Base-by-base conservation (phyloP, 2,329 filamentous ascomycete genomes). In the Colletotrichum scovillei region DNA sequence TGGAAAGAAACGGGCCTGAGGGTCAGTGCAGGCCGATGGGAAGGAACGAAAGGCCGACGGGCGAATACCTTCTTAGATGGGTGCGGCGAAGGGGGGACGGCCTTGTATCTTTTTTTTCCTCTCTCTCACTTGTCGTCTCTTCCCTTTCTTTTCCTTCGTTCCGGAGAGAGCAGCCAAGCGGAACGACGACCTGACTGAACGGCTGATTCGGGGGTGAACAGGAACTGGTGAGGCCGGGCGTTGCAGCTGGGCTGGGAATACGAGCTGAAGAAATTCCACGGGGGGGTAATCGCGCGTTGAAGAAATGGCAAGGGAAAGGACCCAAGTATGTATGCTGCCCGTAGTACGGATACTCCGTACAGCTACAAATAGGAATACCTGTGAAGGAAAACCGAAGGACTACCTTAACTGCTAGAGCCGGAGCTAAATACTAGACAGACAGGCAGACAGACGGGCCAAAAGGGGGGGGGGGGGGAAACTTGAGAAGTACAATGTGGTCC, bases 181-280 rank as follows among this genome's bases (percentile, higher is more conserved):
- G 42, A 19, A 49, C 42, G 42, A 49, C 19, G 19, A 49, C 19
- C 3, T 19, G 42, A 53, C 19, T 24, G 35, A 56, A 69, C 53
- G 55, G 38, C 38, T 32, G 26, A 53, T 35, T 35, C 52, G 49
- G 53, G 42, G 46, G 52, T 19, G 11, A 49, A 63, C 6, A 19
- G 16, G 42, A 57, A 49, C 7, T 14, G 24, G 38, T 35, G 22
- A 42, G 53, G 65, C 22, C n/a, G 60, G 56, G 72, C 3, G 30
- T 11, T n/a, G 52, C 38, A 24, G 57, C 38, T 22, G 9, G 63
- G 30, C 14, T 32, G 28, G 66, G 74, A 75, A 75, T 75, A 75
- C 74, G 74, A 74, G 74, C 72, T 74, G 67, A 74, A 75, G 72
- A 72, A 72, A 57, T 67, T 59, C 71, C 46, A 63, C 46, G 69